Conservation (phyloP, 2,329 filamentous ascomycete genomes). For the Fusarium acutatum region DNA sequence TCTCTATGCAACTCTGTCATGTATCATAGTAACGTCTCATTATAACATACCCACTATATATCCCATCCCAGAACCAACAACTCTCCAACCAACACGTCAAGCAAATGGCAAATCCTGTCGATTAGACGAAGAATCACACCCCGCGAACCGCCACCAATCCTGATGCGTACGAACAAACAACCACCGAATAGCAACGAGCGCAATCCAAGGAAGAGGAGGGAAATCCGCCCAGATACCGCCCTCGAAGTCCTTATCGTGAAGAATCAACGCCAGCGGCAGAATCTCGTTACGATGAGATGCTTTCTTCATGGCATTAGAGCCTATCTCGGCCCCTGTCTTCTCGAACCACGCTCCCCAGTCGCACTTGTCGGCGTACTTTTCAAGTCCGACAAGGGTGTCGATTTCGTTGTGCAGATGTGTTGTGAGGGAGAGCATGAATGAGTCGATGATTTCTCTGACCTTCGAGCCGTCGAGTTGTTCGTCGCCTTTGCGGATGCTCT, state of each 20-base stretch:
- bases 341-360: conserved; percentile 47
- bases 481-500: conserved; percentile 38
- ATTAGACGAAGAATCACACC: conserved; percentile 42
- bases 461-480: conserved; percentile 45
- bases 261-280: conserved; percentile 37
- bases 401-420: conserved; percentile 53
- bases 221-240: conserved; percentile 39
- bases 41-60: background rate
- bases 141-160: conserved; percentile 49
- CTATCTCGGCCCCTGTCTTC: conserved; percentile 23
- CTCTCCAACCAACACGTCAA: conserved; percentile 1
- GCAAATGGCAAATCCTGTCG: conserved; percentile 49
- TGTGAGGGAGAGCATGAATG: conserved; percentile 45
- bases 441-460: conserved; percentile 31
- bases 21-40: background rate
- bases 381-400: conserved; percentile 46
- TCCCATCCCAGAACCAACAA: background rate
- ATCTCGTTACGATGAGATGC: conserved; percentile 28
- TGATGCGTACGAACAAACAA: conserved; percentile 46
- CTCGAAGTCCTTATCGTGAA: conserved; percentile 42
- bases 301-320: conserved; percentile 22
- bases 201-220: conserved; percentile 42
- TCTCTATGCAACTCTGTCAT: background rate
- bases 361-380: conserved; percentile 45
- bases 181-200: conserved; percentile 44